Conservation (phyloP, 768 basidiomycete species). For the Exidia glandulosa region DNA sequence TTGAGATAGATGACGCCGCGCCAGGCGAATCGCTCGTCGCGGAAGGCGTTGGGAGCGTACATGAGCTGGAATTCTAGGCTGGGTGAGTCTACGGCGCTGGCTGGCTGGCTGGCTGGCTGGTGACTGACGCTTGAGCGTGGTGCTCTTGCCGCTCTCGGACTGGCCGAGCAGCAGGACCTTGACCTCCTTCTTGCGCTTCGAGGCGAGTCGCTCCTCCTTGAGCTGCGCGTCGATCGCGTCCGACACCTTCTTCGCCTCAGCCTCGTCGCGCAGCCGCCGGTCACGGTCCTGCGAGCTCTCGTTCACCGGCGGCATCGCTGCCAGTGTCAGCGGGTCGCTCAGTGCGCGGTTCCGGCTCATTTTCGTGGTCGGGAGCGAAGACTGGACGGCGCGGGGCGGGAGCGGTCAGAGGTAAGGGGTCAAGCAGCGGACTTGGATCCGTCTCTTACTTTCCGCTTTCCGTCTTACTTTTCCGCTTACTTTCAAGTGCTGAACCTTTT, state of each 20-base stretch:
- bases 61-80: conserved; percentile 70
- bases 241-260: conserved; percentile 61
- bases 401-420: not conserved
- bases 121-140: conserved; percentile 37
- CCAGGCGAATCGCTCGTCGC: conserved; percentile 75
- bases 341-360: conserved; percentile 40
- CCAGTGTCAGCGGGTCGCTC: conserved; percentile 62
- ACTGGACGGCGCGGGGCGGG: not conserved
- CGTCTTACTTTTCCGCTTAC: no score
- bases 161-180: conserved; percentile 75
- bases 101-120: not conserved
- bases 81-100: conserved; percentile 9
- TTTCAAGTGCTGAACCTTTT: no score
- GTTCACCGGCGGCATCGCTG: conserved; percentile 57
- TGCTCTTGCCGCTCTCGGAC: conserved; percentile 85
- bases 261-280: conserved; percentile 50
- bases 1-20: conserved; percentile 83
- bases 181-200: conserved; percentile 49
- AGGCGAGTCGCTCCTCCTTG: conserved; percentile 49
- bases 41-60: conserved; percentile 66
- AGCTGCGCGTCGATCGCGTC: conserved; percentile 75
- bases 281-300: conserved; percentile 62
- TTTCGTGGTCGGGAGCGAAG: conserved; percentile 20
- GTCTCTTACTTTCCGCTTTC: no score
- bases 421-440: not conserved